Percentiles rank a stretch among this genome's conserved stretches.
Conservation (phyloP, 2,329 filamentous ascomycete genomes). For the Zasmidium angulare region DNA sequence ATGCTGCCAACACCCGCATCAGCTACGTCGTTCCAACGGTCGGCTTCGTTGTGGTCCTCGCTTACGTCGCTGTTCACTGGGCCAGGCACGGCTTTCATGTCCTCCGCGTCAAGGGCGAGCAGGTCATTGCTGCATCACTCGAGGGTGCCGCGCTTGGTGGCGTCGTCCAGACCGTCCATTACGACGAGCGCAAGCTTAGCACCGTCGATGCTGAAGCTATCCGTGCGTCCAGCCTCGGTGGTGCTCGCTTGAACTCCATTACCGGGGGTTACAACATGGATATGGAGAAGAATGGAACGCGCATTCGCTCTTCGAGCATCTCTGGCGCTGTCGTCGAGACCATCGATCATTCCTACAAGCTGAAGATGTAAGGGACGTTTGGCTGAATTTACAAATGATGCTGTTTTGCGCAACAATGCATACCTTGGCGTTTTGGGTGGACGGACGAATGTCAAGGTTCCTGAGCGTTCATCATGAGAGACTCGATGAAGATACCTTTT, state of each 20-base stretch:
- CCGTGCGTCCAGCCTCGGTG: slow-evolving; percentile 27
- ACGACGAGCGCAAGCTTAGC: slow-evolving; percentile 35
- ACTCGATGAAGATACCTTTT: background rate
- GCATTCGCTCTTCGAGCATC: slow-evolving; percentile 7
- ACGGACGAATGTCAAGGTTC: background rate
- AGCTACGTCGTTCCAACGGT: slow-evolving; percentile 47
- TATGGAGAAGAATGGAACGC: slow-evolving; percentile 4
- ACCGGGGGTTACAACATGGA: slow-evolving; percentile 28
- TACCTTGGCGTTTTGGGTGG: background rate
- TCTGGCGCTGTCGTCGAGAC: slow-evolving; percentile 3
- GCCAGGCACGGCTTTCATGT: slow-evolving; percentile 33
- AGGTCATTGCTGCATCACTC: slow-evolving; percentile 29
- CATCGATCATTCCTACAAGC: slow-evolving; percentile 7
- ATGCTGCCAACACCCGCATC: slow-evolving; percentile 41
- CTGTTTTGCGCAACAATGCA: background rate
- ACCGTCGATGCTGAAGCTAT: slow-evolving; percentile 27
- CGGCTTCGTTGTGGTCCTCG: slow-evolving; percentile 43
- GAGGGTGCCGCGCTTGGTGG: slow-evolving; percentile 36
- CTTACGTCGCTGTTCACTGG: slow-evolving; percentile 37
- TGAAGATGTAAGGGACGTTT: slow-evolving; percentile 6
- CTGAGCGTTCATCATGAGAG: background rate
- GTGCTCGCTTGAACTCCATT: slow-evolving; percentile 26
- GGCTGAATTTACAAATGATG: too few relatives aligned
- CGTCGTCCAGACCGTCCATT: slow-evolving; percentile 35
- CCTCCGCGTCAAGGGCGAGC: slow-evolving; percentile 34